Evolutionary conservation across 352 stramenopile genomes (phyloP), one percentile per base, ranked within the genome.

Genomic region (Globisporangium ultimum): DNA sequence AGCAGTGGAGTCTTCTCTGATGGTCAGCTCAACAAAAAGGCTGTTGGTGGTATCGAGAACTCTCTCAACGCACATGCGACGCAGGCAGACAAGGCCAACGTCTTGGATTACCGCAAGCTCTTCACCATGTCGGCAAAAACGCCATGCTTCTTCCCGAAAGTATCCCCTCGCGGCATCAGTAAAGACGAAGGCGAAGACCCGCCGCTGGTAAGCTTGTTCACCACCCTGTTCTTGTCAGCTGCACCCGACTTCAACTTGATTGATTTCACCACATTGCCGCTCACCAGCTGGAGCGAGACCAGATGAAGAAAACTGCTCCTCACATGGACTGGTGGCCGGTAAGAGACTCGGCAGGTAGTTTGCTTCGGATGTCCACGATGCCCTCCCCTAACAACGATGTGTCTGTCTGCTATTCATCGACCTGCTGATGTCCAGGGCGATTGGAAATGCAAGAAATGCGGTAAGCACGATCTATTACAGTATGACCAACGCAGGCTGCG

Each of bases 241-340:
- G 36, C 17, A 57, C 21, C 34, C 49, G 36, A 17, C 12, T 54
- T 32, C n/a, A 18, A 45, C 36, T n/a, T 6, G 28, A 36, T 36
- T 36, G 28, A 36, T 36, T 8, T 10, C 28, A 36, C 28, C 28
- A 36, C 28, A 36, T 36, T 36, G 28, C 8, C 28, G 28, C 28
- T 36, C 28, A 11, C 7, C 28, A 36, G 28, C 8, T 5, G 28
- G 28, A 36, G 28, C 28, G 9, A 36, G 28, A 36, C 28, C 28
- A 64, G 58, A 48, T 43, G 49, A 78, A 79, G 62, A 85, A 84
- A 55, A 42, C 76, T 21, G 75, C 75, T 38, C 74, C 81, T 5
- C 81, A 91, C 67, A 91, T 91, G 81, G 69, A 85, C 51, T 91
- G 81, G 81, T 89, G 81, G 78, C 81, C 81, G 66, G 81, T 91